phyloP scores from a whole-genome alignment of 768 basidiomycete genomes.

The Pleurotus cornucopiae region DNA sequence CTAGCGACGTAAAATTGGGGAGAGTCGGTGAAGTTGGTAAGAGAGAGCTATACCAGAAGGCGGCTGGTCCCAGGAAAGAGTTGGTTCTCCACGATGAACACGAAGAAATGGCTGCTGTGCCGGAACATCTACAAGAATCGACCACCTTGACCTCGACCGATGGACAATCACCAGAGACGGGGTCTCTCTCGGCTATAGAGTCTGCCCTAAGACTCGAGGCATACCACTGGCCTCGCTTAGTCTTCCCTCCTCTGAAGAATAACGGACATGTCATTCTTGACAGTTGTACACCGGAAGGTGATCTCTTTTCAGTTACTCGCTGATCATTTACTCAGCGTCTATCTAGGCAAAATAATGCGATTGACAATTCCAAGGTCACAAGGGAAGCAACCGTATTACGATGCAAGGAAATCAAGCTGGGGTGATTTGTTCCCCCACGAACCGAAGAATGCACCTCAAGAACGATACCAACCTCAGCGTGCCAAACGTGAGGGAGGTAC shows the following conservation, averaged over 20 bases:
- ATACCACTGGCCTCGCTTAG: slow-evolving; percentile 84
- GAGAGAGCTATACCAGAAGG: slow-evolving; percentile 34
- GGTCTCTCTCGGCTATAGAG: slow-evolving; percentile 34
- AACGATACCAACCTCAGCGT: slow-evolving; percentile 44
- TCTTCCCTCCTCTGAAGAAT: slow-evolving; percentile 89
- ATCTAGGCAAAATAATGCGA: slow-evolving; percentile 76
- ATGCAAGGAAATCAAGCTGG: slow-evolving; percentile 91
- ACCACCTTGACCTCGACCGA: slow-evolving; percentile 8
- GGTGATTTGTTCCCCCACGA: slow-evolving; percentile 93
- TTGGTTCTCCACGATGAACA: slow-evolving; percentile 34
- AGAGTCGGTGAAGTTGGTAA: slow-evolving; percentile 51
- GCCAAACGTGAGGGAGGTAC: slow-evolving; percentile 23
- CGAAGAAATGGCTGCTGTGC: slow-evolving; percentile 12
- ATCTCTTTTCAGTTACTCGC: slow-evolving; percentile 4
- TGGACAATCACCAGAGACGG: slow-evolving; percentile 5
- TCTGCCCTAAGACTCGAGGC: slow-evolving; percentile 67
- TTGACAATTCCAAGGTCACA: slow-evolving; percentile 90
- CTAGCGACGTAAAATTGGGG: slow-evolving; percentile 34
- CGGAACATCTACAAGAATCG: slow-evolving; percentile 8
- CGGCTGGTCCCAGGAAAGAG: slow-evolving; percentile 31
- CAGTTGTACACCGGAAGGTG: slow-evolving; percentile 82
- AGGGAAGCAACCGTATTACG: slow-evolving; percentile 93
- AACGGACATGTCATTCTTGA: slow-evolving; percentile 92
- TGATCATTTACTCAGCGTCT: no score
- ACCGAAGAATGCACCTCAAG: slow-evolving; percentile 73